Conservation (phyloP, 345 rosid species). For the Psidium friedrichsthalianum region DNA sequence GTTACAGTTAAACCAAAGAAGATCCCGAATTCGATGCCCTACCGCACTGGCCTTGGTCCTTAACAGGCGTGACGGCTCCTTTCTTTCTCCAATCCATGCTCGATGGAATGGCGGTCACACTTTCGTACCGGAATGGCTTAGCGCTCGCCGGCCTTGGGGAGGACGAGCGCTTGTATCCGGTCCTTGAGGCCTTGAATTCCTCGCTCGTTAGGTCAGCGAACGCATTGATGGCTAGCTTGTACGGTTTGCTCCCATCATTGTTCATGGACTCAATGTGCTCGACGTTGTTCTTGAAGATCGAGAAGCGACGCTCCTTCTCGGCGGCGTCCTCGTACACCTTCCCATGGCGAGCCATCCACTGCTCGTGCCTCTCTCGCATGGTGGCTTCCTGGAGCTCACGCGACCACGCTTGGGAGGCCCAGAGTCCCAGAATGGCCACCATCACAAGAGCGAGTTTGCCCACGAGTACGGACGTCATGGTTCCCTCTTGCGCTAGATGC, state of each 20-base stretch:
- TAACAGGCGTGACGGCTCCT: constrained; percentile 21
- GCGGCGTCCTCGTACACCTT: neutral
- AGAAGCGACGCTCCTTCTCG: constrained; percentile 18
- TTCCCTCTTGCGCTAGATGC: neutral
- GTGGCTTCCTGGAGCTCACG: neutral
- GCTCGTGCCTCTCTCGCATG: constrained; percentile 1
- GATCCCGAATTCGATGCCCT: neutral
- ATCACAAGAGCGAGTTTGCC: neutral
- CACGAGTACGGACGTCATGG: neutral
- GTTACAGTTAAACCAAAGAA: neutral
- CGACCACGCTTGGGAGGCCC: neutral
- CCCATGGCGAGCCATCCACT: constrained; percentile 12
- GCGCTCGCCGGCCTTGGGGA: too few species aligned
- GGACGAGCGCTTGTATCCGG: neutral
- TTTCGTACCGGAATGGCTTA: neutral
- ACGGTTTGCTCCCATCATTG: constrained; percentile 2
- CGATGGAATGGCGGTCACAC: neutral
- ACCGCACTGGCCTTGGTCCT: constrained; percentile 26
- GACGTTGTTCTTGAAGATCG: constrained; percentile 23
- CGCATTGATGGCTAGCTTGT: constrained; percentile 24
- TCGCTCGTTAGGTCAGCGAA: constrained; percentile 23
- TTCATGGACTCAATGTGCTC: constrained; percentile 21
- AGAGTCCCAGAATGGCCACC: neutral
- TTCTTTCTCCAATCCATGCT: constrained; percentile 18
- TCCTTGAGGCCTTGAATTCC: constrained; percentile 9